Conservation (phyloP, 345 rosid genomes). For the Heritiera fomes region DNA sequence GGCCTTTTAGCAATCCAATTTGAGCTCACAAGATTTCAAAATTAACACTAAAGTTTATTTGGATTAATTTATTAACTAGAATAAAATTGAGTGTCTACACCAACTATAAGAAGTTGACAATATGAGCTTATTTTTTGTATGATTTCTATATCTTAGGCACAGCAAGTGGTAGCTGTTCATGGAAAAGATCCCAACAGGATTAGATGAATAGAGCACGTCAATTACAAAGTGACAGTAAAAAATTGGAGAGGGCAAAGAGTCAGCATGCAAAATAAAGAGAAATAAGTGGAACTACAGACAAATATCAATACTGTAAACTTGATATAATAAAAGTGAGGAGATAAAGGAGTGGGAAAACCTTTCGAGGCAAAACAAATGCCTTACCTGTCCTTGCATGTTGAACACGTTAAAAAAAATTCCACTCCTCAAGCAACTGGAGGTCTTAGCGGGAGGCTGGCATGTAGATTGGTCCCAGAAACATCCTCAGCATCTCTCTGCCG, state of each 20-base stretch:
- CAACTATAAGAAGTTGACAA: conserved; percentile 39
- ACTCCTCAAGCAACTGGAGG: no score
- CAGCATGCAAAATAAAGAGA: background rate
- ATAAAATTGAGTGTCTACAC: background rate
- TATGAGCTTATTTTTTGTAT: conserved; percentile 43
- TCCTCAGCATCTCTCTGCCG: no score
- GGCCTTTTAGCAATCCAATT: no score
- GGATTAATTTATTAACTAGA: no score
- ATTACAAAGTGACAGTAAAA: background rate
- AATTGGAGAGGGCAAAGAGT: background rate
- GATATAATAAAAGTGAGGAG: background rate
- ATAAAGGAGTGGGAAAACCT: no score
- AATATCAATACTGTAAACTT: background rate
- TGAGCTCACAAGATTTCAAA: no score
- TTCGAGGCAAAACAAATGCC: no score
- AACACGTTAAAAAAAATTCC: no score
- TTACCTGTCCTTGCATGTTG: no score
- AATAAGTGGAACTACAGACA: background rate
- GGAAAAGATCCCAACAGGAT: conserved; percentile 20
- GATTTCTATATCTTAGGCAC: conserved; percentile 42
- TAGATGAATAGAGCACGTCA: background rate
- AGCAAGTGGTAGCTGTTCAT: conserved; percentile 59
- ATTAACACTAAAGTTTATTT: no score
- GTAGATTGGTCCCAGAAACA: no score
- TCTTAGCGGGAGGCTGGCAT: no score